These are phyloP conservation scores for Aspergillus sp. DNA, from an alignment of 2,329 filamentous ascomycete genomes.

Conservation along the genomic window DNA sequence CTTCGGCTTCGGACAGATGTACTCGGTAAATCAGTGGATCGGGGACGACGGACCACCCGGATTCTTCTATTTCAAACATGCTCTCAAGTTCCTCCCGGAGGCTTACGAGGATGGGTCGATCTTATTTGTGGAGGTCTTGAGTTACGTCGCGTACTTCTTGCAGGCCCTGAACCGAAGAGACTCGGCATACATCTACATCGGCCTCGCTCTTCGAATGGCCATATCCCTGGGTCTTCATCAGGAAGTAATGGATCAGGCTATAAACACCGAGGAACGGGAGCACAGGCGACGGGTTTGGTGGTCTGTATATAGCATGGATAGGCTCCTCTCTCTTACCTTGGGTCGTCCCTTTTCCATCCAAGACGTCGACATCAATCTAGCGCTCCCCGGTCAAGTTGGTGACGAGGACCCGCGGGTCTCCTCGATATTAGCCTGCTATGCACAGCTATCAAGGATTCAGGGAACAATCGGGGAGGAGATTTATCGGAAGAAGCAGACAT, in stretches of 20 bases:
- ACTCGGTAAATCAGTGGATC: constrained; percentile 58
- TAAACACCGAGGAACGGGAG: constrained; percentile 47
- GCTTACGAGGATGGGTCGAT: constrained; percentile 57
- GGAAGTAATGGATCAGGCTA: constrained; percentile 43
- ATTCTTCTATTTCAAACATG: constrained; percentile 56
- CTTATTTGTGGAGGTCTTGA: constrained; percentile 55
- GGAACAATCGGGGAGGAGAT: constrained; percentile 53
- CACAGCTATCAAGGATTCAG: constrained; percentile 53
- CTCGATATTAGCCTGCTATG: constrained; percentile 53
- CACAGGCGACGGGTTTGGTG: constrained; percentile 56
- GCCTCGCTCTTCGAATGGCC: constrained; percentile 57
- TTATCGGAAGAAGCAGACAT: constrained; percentile 51
- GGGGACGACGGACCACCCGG: constrained; percentile 55
- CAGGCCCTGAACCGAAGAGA: constrained; percentile 58
- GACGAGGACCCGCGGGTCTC: constrained; percentile 41
- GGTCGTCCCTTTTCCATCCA: constrained; percentile 57
- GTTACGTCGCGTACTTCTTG: constrained; percentile 57
- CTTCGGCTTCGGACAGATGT: constrained; percentile 57
- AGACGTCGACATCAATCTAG: constrained; percentile 54
- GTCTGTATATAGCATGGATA: constrained; percentile 57
- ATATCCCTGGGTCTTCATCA: constrained; percentile 58
- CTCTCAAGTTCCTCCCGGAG: constrained; percentile 54
- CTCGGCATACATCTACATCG: constrained; percentile 56
- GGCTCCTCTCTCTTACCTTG: constrained; percentile 54
- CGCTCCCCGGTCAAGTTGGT: constrained; percentile 28